Percentiles rank a stretch among this genome's conserved stretches.
phyloP scores from a whole-genome alignment of 169 alveolate species.

The Fabrea salina region DNA sequence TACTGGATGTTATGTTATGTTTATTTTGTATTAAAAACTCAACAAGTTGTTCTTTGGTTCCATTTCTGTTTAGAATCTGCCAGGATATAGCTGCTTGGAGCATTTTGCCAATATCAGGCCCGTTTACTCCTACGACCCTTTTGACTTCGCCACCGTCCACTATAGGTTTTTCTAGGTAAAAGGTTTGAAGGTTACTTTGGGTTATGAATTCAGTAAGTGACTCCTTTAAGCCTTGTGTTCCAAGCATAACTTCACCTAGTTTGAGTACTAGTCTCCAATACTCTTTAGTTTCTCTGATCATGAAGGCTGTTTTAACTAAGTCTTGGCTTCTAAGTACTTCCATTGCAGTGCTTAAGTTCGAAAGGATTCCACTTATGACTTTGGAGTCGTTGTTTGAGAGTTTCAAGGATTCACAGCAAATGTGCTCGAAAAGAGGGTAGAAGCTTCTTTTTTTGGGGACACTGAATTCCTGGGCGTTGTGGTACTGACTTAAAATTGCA shows the following conservation, averaged over 20 bases:
- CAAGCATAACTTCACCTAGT: background rate
- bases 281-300: background rate
- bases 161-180: slow-evolving; percentile 21
- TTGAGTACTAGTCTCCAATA: background rate
- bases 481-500: background rate
- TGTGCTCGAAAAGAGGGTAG: background rate
- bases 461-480: background rate
- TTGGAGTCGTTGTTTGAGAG: background rate
- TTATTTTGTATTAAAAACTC: background rate
- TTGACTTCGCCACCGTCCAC: slow-evolving; percentile 3
- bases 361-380: background rate
- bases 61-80: slow-evolving; percentile 24
- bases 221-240: background rate
- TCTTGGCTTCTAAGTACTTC: slow-evolving; percentile 1
- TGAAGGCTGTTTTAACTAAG: background rate
- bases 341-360: background rate
- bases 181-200: background rate
- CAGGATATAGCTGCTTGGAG: background rate
- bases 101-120: background rate
- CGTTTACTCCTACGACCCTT: background rate
- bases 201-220: background rate
- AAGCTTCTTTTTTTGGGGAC: background rate
- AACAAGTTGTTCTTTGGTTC: background rate
- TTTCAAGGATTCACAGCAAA: background rate
- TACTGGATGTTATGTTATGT: too few relatives aligned